These are phyloP conservation scores for Starmerella apicola DNA, from an alignment of 805 yeast genomes.

Conservation along the genomic window DNA sequence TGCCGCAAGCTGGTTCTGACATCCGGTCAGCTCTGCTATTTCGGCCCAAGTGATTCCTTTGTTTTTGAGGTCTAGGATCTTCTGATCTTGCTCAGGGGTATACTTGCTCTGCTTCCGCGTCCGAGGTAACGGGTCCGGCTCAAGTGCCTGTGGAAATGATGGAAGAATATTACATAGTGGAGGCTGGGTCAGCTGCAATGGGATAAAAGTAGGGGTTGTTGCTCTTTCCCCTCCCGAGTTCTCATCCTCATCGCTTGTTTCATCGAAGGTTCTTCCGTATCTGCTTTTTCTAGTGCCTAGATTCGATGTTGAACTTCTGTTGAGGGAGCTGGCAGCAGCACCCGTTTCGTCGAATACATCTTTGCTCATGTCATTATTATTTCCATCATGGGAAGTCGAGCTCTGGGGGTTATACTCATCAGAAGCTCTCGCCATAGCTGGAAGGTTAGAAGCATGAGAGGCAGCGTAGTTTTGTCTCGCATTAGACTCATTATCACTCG, in stretches of 20 bases:
- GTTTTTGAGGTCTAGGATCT: constrained; percentile 48
- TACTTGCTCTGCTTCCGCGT: constrained; percentile 56
- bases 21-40: constrained; percentile 52
- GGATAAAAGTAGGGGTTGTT: constrained; percentile 7
- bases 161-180: constrained; percentile 34
- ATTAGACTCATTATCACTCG: too few relatives aligned
- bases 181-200: constrained; percentile 34
- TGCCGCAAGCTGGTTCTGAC: constrained; percentile 59
- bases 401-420: too few relatives aligned
- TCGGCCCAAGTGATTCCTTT: constrained; percentile 62
- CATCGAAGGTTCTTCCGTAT: constrained; percentile 8
- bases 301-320: too few relatives aligned
- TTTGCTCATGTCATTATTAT: too few relatives aligned
- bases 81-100: constrained; percentile 51
- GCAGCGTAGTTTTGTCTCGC: too few relatives aligned
- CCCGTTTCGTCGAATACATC: too few relatives aligned
- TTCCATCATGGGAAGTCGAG: too few relatives aligned
- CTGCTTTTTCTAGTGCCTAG: constrained; percentile 5
- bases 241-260: constrained; percentile 7
- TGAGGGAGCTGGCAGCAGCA: too few relatives aligned
- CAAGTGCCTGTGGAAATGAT: constrained; percentile 33
- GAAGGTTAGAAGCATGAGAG: too few relatives aligned
- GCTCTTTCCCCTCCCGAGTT: background rate
- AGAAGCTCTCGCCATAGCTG: too few relatives aligned
- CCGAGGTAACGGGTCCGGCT: constrained; percentile 36